These are phyloP conservation scores for Coniochaeta sp. DNA, from an alignment of 2,329 filamentous ascomycete species.

Conservation along the genomic window DNA sequence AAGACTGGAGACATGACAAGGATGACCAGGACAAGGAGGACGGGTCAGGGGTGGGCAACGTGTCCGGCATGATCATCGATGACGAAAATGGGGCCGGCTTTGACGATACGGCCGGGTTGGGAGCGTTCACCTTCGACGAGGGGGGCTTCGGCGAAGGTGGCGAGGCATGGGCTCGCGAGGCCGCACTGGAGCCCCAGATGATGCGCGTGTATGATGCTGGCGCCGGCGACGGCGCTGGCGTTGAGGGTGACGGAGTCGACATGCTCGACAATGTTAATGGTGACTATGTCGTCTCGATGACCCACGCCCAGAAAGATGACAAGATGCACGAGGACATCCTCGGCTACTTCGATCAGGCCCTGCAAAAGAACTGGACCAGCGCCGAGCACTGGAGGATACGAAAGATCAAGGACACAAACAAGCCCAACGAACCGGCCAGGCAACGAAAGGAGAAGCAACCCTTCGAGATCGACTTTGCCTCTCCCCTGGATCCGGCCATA, in stretches of 20 bases:
- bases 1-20: slow-evolving; percentile 72
- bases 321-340: slow-evolving; percentile 85
- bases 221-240: slow-evolving; percentile 49
- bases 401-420: slow-evolving; percentile 75
- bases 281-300: slow-evolving; percentile 75
- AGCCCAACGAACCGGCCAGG: slow-evolving; percentile 52
- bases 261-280: slow-evolving; percentile 60
- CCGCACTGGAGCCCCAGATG: slow-evolving; percentile 78
- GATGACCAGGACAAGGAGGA: slow-evolving; percentile 63
- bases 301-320: slow-evolving; percentile 58
- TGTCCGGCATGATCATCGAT: slow-evolving; percentile 77
- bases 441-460: slow-evolving; percentile 91
- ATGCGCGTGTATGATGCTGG: slow-evolving; percentile 69
- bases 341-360: slow-evolving; percentile 93
- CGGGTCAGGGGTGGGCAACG: slow-evolving; percentile 49
- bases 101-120: slow-evolving; percentile 70
- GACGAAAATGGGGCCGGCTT: slow-evolving; percentile 80
- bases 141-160: slow-evolving; percentile 92
- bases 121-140: slow-evolving; percentile 64
- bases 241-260: slow-evolving; percentile 45
- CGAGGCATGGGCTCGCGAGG: slow-evolving; percentile 90
- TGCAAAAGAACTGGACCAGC: slow-evolving; percentile 95
- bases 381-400: slow-evolving; percentile 98
- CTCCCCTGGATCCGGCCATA: slow-evolving; percentile 62
- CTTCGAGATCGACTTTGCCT: slow-evolving; percentile 86